Base-by-base conservation (phyloP, 768 basidiomycete species). In the Boletellus ananiceps region DNA sequence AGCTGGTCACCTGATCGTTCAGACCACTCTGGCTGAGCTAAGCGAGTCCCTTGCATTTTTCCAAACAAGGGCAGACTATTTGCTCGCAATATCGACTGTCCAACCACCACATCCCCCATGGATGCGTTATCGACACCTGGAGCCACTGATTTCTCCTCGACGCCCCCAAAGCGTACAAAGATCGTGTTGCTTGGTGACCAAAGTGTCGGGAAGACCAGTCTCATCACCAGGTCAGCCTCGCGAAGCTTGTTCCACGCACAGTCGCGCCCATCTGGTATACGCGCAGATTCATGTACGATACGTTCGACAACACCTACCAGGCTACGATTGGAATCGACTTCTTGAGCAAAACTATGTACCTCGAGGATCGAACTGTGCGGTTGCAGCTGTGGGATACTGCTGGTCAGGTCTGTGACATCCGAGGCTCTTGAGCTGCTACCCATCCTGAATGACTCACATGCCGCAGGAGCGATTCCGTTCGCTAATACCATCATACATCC, bases 371-470 rank as follows among this genome's bases (percentile, higher is more conserved):
- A 61, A 99, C 96, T 1, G 95, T 99, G 40, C 82, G 96, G 64
- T 72, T 99, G 70, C 96, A 99, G 66, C 74, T 99, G 14, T 99
- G 96, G 96, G 96, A 99, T 69, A 99, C 96, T 47, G 95, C 95
- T 54, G 92, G 91, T 46, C 93, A 93, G 78, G 91, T 85, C 63
- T 60, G 76, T 16, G 35, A 25, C 29, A 21, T 9, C 11, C 34
- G 15, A 48, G 18, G 44, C 37, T 32, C 43, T 34, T 15, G 16
- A 45, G 16, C 14, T 40, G 25, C 19, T 42, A 31, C 49, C 57
- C n/a, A 46, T 41, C 16, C 46, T 33, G 21, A 21, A 47, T 37
- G 23, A 16, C 47, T 40, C 11, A 27, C 19, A 12, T 33, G 51
- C 4, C 21, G 32, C 61, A 96, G 92, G 96, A 99, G 75, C 85